Conservation (phyloP, 2,329 filamentous ascomycete species). For the Alternaria hordeiaustralica region DNA sequence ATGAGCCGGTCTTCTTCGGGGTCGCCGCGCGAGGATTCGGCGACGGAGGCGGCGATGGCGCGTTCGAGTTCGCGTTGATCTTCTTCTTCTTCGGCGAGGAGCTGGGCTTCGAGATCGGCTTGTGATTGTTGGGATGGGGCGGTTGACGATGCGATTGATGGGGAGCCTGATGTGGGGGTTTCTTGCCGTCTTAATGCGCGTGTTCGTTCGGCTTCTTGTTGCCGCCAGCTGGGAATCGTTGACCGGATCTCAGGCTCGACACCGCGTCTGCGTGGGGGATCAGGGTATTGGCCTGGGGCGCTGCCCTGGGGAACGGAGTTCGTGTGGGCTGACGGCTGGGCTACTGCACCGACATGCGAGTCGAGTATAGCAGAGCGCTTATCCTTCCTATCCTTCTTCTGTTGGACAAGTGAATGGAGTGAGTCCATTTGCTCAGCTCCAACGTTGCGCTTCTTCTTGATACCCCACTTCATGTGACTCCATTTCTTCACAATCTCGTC, state of each 20-base stretch:
- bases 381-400: conserved; percentile 42
- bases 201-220: conserved; percentile 18
- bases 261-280: conserved; percentile 12
- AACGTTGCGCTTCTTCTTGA: conserved; percentile 63
- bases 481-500: conserved; percentile 70
- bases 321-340: conserved; percentile 24
- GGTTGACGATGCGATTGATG: not conserved
- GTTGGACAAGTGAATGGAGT: conserved; percentile 52
- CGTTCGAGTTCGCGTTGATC: conserved; percentile 71
- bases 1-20: conserved; percentile 72
- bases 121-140: conserved; percentile 17
- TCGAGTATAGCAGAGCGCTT: conserved; percentile 41
- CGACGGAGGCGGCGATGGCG: conserved; percentile 70
- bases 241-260: conserved; percentile 21
- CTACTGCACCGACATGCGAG: conserved; percentile 13
- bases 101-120: conserved; percentile 26
- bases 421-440: conserved; percentile 57
- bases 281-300: conserved; percentile 19
- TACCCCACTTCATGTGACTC: conserved; percentile 65
- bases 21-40: conserved; percentile 73
- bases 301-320: conserved; percentile 21
- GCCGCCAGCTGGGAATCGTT: conserved; percentile 21
- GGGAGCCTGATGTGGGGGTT: conserved; percentile 33
- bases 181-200: conserved; percentile 26
- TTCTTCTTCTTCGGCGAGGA: conserved; percentile 40